Conservation (phyloP, 305 asterid genomes). For the Caryopteris hybrid region DNA sequence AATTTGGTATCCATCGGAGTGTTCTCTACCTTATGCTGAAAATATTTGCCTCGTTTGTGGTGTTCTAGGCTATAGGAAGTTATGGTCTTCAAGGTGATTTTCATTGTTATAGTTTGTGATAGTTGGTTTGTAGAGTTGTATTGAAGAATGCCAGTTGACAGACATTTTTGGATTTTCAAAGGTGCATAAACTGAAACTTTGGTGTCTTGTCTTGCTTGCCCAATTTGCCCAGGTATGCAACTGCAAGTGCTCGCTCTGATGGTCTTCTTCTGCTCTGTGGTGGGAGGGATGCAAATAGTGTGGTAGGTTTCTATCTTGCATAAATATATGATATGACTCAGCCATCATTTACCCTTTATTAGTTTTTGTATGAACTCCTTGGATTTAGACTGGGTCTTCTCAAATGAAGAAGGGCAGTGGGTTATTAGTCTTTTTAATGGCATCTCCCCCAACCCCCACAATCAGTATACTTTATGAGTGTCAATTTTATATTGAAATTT, state of each 20-base stretch:
- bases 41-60: background rate
- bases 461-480: too few relatives aligned
- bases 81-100: background rate
- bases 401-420: background rate
- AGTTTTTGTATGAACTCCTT: background rate
- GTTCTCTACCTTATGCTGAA: background rate
- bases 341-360: conserved; percentile 4
- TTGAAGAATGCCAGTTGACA: background rate
- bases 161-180: background rate
- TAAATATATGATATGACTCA: background rate
- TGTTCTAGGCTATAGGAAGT: conserved; percentile 9
- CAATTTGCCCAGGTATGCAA: conserved; percentile 79
- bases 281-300: conserved; percentile 98
- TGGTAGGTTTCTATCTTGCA: conserved; percentile 53
- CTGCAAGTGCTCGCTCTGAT: conserved; percentile 99
- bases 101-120: conserved; percentile 3
- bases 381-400: conserved; percentile 6
- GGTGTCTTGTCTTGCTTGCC: conserved; percentile 11
- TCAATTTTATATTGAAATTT: conserved; percentile 2
- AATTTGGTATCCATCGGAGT: background rate
- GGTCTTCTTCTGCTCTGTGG: conserved; percentile 99
- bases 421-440: background rate
- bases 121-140: background rate
- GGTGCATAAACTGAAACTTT: background rate
- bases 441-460: too few relatives aligned